Percentiles rank a stretch among this genome's conserved stretches.
Evolutionary conservation across 805 yeast species (phyloP).

Genomic region (Komagataella mondaviorum): DNA sequence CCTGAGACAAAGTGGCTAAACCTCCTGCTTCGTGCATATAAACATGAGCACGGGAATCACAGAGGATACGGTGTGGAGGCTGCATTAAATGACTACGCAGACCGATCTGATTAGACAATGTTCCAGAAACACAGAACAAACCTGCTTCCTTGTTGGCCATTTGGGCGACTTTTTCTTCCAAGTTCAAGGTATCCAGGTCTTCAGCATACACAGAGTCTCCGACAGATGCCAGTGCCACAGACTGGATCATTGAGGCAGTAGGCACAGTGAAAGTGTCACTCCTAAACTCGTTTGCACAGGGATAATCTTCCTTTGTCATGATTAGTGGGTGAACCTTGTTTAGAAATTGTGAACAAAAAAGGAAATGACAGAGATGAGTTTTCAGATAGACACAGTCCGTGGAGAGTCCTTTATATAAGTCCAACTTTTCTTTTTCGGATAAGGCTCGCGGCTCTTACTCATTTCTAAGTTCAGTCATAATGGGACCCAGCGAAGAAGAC

Average conservation of each 20-base stretch:
- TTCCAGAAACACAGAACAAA: slow-evolving; percentile 77
- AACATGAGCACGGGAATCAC: slow-evolving; percentile 81
- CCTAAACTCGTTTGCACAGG: slow-evolving; percentile 35
- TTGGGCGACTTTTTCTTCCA: slow-evolving; percentile 52
- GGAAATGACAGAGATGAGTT: not conserved
- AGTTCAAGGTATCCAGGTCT: slow-evolving; percentile 51
- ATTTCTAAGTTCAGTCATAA: not conserved
- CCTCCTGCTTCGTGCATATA: slow-evolving; percentile 86
- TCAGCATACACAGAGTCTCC: slow-evolving; percentile 91
- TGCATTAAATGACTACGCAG: slow-evolving; percentile 60
- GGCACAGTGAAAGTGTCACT: slow-evolving; percentile 92
- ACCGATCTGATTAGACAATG: slow-evolving; percentile 81
- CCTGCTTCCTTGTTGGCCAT: slow-evolving; percentile 75
- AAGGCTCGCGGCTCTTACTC: not conserved
- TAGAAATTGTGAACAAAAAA: not conserved
- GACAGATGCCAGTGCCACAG: slow-evolving; percentile 40
- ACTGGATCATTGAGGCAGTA: slow-evolving; percentile 53
- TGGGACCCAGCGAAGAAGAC: not conserved
- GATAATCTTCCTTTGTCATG: not conserved
- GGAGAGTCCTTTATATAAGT: not conserved
- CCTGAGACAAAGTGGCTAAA: slow-evolving; percentile 75
- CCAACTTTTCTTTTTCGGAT: not conserved
- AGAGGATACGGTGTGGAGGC: slow-evolving; percentile 77
- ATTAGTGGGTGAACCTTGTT: not conserved
- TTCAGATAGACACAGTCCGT: not conserved